Conservation (phyloP, 2,329 filamentous ascomycete genomes). For the Colletotrichum sojae region DNA sequence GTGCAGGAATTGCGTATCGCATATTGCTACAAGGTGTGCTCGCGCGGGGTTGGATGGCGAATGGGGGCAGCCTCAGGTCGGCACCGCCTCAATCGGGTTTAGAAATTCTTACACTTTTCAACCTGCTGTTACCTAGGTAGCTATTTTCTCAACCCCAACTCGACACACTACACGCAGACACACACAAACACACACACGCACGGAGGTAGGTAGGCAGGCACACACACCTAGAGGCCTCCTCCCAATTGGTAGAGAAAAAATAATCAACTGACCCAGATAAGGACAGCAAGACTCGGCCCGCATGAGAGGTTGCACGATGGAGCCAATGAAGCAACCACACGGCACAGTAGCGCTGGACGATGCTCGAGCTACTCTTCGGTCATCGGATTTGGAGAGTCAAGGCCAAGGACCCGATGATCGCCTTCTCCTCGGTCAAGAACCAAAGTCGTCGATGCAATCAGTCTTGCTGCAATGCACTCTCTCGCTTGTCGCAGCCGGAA, state of each 20-base stretch:
- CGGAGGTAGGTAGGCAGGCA: background rate
- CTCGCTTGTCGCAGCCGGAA: background rate
- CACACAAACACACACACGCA: too few species aligned
- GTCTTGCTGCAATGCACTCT: slow-evolving; percentile 8
- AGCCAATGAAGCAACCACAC: slow-evolving; percentile 13
- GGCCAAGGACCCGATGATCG: slow-evolving; percentile 8
- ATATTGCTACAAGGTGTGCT: background rate
- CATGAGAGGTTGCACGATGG: slow-evolving; percentile 68
- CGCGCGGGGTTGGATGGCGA: slow-evolving; percentile 25
- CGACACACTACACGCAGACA: background rate
- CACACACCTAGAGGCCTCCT: slow-evolving; percentile 10
- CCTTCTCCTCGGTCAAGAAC: slow-evolving; percentile 16
- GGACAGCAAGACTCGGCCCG: slow-evolving; percentile 72
- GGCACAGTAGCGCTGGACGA: background rate
- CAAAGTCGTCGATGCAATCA: slow-evolving; percentile 4
- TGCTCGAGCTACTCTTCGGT: slow-evolving; percentile 4
- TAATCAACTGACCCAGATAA: slow-evolving; percentile 22
- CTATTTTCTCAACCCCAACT: background rate
- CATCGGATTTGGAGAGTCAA: slow-evolving; percentile 9
- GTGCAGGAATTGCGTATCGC: slow-evolving; percentile 13
- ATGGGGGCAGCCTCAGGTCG: slow-evolving; percentile 17
- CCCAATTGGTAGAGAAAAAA: slow-evolving; percentile 15
- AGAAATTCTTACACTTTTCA: slow-evolving; percentile 24
- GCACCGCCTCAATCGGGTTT: slow-evolving; percentile 22
- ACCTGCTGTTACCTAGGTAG: background rate